phyloP scores from a whole-genome alignment of 176 grass and related monocot species.

The Oryza australiensis region DNA sequence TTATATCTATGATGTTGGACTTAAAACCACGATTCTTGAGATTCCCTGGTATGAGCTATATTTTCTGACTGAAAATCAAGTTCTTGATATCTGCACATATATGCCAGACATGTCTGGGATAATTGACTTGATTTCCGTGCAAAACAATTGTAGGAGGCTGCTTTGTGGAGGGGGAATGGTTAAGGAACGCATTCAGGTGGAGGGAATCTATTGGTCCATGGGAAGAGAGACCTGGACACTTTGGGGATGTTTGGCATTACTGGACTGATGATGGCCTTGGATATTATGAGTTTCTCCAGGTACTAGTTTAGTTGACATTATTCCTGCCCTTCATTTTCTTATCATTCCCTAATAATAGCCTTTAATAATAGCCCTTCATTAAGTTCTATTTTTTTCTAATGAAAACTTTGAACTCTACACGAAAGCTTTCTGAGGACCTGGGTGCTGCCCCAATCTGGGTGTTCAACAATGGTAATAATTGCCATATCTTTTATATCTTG shows the following conservation, averaged over 20 bases:
- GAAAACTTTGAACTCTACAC: conserved; percentile 14
- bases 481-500: neutral
- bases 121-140: neutral
- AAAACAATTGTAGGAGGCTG: conserved; percentile 68
- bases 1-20: conserved; percentile 84
- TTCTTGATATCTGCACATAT: neutral
- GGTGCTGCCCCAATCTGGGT: conserved; percentile 83
- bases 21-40: conserved; percentile 84
- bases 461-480: conserved; percentile 81
- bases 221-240: conserved; percentile 97
- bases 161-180: conserved; percentile 87
- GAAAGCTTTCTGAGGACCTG: conserved; percentile 83
- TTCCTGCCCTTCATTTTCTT: conserved; percentile 6
- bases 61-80: neutral
- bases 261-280: conserved; percentile 98
- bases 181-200: conserved; percentile 98
- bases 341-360: neutral
- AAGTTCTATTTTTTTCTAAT: neutral
- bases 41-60: conserved; percentile 71
- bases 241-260: conserved; percentile 97
- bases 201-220: conserved; percentile 85
- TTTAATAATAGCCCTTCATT: conserved; percentile 28
- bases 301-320: conserved; percentile 31
- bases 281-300: conserved; percentile 95
- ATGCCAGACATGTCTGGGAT: neutral